A percentile compares a stretch with the other conserved stretches of the same genome.
These are phyloP conservation scores for Fomitopsis pulvina DNA, from an alignment of 768 basidiomycete genomes.

Conservation along the genomic window DNA sequence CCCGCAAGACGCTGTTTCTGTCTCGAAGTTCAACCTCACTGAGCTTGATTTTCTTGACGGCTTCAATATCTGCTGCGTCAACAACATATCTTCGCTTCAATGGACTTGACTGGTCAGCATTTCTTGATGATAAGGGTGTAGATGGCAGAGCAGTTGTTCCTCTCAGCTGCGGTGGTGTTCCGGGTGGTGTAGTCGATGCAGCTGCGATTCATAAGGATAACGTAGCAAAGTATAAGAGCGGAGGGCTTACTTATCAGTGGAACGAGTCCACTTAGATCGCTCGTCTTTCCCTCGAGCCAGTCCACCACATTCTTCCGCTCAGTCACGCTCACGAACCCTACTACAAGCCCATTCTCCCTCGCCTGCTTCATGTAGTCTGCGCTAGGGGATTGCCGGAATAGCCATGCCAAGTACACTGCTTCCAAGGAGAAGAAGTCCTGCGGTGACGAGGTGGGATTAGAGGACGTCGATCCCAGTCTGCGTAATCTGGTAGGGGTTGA, in stretches of 20 bases:
- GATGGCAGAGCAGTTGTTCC: constrained; percentile 11
- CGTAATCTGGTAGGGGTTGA: constrained; percentile 72
- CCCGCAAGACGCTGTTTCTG: constrained; percentile 76
- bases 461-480: constrained; percentile 45
- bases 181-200: constrained; percentile 58
- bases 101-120: constrained; percentile 31
- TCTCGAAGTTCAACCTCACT: constrained; percentile 79
- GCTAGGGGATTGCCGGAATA: constrained; percentile 60
- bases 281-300: constrained; percentile 63
- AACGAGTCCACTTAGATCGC: constrained; percentile 45
- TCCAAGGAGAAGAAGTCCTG: constrained; percentile 75
- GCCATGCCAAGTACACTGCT: constrained; percentile 82
- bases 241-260: constrained; percentile 35
- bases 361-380: constrained; percentile 89
- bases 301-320: constrained; percentile 84
- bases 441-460: constrained; percentile 29
- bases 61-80: constrained; percentile 70
- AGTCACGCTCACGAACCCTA: constrained; percentile 79
- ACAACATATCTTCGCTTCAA: constrained; percentile 76
- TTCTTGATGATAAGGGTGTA: constrained; percentile 11
- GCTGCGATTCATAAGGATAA: constrained; percentile 16
- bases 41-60: constrained; percentile 78
- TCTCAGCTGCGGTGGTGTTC: constrained; percentile 35
- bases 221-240: not conserved
- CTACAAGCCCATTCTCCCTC: constrained; percentile 62